Evolutionary conservation across 768 basidiomycete species (phyloP).

Genomic region (Leccinum longicurvipes): DNA sequence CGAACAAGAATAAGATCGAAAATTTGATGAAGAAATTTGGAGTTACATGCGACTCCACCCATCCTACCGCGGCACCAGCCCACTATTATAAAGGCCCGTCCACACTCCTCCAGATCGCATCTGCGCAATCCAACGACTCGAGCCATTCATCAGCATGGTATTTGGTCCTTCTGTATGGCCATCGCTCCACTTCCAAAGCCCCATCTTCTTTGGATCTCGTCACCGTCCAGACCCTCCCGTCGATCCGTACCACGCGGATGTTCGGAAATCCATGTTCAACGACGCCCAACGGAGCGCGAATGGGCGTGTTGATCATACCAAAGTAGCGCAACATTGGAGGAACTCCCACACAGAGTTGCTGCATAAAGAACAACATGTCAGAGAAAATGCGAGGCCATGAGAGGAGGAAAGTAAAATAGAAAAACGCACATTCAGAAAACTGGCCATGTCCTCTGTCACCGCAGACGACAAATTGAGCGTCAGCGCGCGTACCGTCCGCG

Average conservation of each 20-base stretch:
- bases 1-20: too few relatives aligned
- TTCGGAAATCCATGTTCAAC: conserved; percentile 62
- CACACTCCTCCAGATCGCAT: conserved; percentile 40
- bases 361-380: background rate
- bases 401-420: background rate
- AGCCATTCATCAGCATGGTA: conserved; percentile 61
- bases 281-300: conserved; percentile 38
- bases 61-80: background rate
- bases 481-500: conserved; percentile 47
- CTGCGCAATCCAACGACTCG: conserved; percentile 61
- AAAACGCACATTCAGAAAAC: conserved; percentile 40
- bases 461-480: conserved; percentile 39
- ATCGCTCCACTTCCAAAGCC: conserved; percentile 46
- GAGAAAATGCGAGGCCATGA: background rate
- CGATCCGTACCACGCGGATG: conserved; percentile 54
- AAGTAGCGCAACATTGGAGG: conserved; percentile 54
- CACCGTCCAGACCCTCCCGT: conserved; percentile 55
- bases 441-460: conserved; percentile 38
- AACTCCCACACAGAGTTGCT: conserved; percentile 61
- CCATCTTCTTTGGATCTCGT: conserved; percentile 27
- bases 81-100: background rate
- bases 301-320: conserved; percentile 48
- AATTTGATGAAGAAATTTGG: too few relatives aligned
- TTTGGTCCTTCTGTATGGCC: conserved; percentile 50
- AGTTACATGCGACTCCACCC: background rate